Conservation (phyloP, 441 rosid genomes). For the Erodium texanum region DNA sequence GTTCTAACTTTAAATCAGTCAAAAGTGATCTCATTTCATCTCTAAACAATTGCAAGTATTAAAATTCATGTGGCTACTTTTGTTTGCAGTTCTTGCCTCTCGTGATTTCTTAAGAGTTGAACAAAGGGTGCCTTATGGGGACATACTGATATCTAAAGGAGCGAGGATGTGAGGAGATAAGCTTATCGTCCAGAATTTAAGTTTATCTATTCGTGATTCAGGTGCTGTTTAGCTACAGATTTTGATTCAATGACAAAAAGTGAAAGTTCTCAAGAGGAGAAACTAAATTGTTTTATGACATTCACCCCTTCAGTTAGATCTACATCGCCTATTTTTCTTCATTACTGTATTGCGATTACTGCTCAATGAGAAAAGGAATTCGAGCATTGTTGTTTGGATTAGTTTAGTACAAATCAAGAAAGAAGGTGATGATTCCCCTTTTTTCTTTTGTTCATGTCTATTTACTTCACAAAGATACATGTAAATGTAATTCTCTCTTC, state of each 20-base stretch:
- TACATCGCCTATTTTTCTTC: background rate
- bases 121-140: constrained; percentile 57
- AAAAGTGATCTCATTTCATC: background rate
- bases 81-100: constrained; percentile 56
- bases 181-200: no score
- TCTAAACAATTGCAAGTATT: background rate
- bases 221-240: background rate
- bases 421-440: no score
- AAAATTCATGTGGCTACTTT: background rate
- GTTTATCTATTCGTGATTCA: background rate
- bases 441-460: no score
- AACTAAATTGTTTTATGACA: background rate
- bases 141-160: constrained; percentile 63
- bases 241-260: background rate
- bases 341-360: background rate
- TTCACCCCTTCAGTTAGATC: background rate
- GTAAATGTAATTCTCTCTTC: no score
- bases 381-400: background rate
- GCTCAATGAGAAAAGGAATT: background rate
- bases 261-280: background rate
- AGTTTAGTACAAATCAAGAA: background rate
- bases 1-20: background rate
- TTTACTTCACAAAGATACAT: no score
- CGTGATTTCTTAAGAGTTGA: constrained; percentile 47
- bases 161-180: constrained; percentile 36